Percentiles rank a stretch among this genome's conserved stretches.
phyloP scores from a whole-genome alignment of 2,329 filamentous ascomycete species.

The Neoascochyta sp. region DNA sequence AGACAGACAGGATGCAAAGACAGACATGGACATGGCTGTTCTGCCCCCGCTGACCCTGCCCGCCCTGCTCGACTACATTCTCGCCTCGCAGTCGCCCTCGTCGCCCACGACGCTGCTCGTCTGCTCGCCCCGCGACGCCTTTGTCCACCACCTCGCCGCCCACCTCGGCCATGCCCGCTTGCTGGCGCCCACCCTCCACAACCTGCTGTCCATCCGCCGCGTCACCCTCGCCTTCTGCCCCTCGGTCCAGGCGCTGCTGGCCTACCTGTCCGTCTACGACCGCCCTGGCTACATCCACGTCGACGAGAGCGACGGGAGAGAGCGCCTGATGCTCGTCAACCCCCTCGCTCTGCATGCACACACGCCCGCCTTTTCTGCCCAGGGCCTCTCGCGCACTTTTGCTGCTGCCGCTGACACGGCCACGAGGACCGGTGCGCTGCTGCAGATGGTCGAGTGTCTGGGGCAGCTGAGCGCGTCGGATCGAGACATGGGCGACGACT shows the following conservation, averaged over 20 bases:
- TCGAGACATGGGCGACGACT: conserved; percentile 51
- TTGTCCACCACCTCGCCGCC: conserved; percentile 57
- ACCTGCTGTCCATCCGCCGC: conserved; percentile 65
- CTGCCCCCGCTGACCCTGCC: conserved; percentile 40
- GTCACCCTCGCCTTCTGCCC: conserved; percentile 70
- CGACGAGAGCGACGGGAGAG: conserved; percentile 6
- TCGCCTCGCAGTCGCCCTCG: conserved; percentile 49
- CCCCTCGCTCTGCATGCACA: conserved; percentile 62
- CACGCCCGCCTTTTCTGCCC: conserved; percentile 71
- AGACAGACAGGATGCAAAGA: conserved; percentile 1
- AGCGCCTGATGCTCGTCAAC: conserved; percentile 60
- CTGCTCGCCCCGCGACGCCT: conserved; percentile 62
- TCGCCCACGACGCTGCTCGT: conserved; percentile 66
- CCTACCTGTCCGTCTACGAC: conserved; percentile 59
- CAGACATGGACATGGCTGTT: conserved; percentile 24
- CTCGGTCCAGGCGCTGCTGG: conserved; percentile 72
- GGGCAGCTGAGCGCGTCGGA: conserved; percentile 30
- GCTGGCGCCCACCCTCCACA: conserved; percentile 62
- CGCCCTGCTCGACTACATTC: conserved; percentile 60
- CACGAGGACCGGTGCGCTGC: conserved; percentile 25
- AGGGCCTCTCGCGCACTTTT: conserved; percentile 64
- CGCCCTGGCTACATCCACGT: conserved; percentile 7
- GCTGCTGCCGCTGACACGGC: conserved; percentile 62
- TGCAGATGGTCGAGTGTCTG: conserved; percentile 44
- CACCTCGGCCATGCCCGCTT: conserved; percentile 48